Conservation (phyloP, 1,284 basidiomycete species). For the Calocybe gambosa region DNA sequence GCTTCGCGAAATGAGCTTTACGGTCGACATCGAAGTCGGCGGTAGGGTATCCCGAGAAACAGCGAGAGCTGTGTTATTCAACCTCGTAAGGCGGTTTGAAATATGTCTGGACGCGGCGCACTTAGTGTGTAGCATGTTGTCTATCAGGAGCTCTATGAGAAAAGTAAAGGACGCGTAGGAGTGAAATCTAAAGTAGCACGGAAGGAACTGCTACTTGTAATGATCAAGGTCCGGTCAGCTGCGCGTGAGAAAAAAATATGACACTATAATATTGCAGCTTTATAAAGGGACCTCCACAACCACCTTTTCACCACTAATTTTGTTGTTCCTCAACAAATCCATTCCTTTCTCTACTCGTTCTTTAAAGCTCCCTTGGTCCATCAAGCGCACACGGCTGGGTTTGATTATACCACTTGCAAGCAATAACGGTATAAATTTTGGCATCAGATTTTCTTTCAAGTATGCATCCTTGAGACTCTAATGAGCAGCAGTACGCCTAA, state of each 20-base stretch:
- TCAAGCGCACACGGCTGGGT: constrained; percentile 35
- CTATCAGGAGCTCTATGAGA: neutral
- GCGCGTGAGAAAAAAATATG: too few species aligned
- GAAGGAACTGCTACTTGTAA: constrained; percentile 2
- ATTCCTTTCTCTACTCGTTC: constrained; percentile 34
- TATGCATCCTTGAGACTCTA: constrained; percentile 28
- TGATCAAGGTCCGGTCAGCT: too few species aligned
- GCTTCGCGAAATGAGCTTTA: neutral
- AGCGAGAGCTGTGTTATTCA: neutral
- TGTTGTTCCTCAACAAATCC: constrained; percentile 39
- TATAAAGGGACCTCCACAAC: constrained; percentile 31
- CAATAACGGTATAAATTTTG: constrained; percentile 38
- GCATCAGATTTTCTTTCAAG: constrained; percentile 37
- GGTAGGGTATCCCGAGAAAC: constrained; percentile 5
- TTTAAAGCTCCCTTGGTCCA: constrained; percentile 37
- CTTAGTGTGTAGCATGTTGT: constrained; percentile 12
- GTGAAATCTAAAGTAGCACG: neutral
- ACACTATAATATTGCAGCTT: too few species aligned
- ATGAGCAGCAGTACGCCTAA: neutral
- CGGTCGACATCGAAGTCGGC: neutral
- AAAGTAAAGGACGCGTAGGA: neutral
- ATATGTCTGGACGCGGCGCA: constrained; percentile 9
- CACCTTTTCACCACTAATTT: constrained; percentile 44
- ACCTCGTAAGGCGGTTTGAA: constrained; percentile 8
- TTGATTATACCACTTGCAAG: constrained; percentile 31